These are phyloP conservation scores for Pythium utonaiense DNA, from an alignment of 352 stramenopile genomes.

Conservation along the genomic window DNA sequence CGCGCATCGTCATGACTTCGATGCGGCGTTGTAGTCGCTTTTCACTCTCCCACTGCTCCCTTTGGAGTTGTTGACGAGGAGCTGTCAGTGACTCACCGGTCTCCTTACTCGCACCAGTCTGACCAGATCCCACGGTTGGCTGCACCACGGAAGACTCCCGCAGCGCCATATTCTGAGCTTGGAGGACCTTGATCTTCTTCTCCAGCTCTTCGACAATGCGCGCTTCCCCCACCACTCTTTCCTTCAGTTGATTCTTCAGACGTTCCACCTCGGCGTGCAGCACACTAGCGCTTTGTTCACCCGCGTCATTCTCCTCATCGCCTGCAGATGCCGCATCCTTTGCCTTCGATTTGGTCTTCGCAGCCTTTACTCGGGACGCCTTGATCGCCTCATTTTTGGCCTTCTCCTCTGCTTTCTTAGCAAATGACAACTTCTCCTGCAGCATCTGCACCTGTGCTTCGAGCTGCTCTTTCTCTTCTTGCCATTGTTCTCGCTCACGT, in stretches of 20 bases:
- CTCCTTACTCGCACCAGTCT: not conserved
- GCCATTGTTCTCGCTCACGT: slow-evolving; percentile 36
- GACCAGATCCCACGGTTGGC: not conserved
- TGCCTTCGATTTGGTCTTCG: slow-evolving; percentile 3
- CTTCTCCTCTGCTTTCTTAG: slow-evolving; percentile 28
- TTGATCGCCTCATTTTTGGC: slow-evolving; percentile 15
- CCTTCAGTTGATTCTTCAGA: slow-evolving; percentile 52
- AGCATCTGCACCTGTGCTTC: slow-evolving; percentile 57
- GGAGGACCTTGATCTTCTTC: slow-evolving; percentile 64
- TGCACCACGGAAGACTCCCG: slow-evolving; percentile 34
- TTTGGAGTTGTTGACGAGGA: not conserved
- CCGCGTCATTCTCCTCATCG: not conserved
- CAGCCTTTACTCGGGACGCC: slow-evolving; percentile 12
- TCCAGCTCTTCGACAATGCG: slow-evolving; percentile 51
- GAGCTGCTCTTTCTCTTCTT: slow-evolving; percentile 49
- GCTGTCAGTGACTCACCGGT: not conserved
- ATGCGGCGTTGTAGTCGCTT: slow-evolving; percentile 71
- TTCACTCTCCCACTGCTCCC: slow-evolving; percentile 52
- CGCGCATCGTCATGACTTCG: slow-evolving; percentile 49
- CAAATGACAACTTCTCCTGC: slow-evolving; percentile 54
- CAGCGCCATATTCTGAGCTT: slow-evolving; percentile 82
- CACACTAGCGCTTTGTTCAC: not conserved
- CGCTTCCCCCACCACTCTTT: slow-evolving; percentile 46
- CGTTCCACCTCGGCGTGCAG: slow-evolving; percentile 49
- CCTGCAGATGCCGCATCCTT: not conserved